These are phyloP conservation scores for Acanthamoeba quina DNA, from an alignment of 208 protist species.

Conservation along the genomic window DNA sequence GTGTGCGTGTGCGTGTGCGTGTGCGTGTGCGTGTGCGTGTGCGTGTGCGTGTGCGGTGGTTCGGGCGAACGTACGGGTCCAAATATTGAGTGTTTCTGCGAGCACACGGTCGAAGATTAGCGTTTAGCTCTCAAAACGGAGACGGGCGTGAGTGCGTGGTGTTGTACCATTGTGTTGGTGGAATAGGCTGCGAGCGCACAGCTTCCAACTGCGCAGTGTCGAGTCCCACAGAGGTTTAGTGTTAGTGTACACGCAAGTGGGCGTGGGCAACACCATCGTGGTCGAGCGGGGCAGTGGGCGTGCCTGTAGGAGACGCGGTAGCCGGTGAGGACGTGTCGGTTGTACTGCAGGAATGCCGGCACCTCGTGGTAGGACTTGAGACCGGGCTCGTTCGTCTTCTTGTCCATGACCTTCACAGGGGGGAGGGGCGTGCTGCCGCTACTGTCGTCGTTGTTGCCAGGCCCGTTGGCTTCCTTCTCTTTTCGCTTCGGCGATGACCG, in stretches of 20 bases:
- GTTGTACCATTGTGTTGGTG: slow-evolving; percentile 9
- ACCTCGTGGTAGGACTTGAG: slow-evolving; percentile 26
- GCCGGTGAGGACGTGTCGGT: slow-evolving; percentile 26
- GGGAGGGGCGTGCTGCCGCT: too few species aligned
- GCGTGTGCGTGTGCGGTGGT: background rate
- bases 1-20: too few species aligned
- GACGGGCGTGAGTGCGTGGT: background rate
- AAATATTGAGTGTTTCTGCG: slow-evolving; percentile 39
- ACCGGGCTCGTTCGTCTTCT: background rate
- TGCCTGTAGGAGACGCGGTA: slow-evolving; percentile 24
- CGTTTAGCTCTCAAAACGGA: background rate
- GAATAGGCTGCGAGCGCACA: slow-evolving; percentile 26
- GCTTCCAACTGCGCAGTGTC: slow-evolving; percentile 13
- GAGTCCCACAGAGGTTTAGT: too few species aligned
- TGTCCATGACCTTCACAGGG: background rate
- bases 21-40: background rate
- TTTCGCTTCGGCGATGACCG: too few species aligned
- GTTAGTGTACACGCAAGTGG: too few species aligned
- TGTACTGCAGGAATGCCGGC: slow-evolving; percentile 17
- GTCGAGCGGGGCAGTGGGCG: too few species aligned
- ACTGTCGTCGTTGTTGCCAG: too few species aligned
- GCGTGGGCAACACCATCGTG: too few species aligned
- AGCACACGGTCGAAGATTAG: background rate
- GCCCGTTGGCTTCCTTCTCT: too few species aligned
- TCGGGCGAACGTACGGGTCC: slow-evolving; percentile 12